phyloP scores from a whole-genome alignment of 2,329 filamentous ascomycete species.

The Fusarium sp. region DNA sequence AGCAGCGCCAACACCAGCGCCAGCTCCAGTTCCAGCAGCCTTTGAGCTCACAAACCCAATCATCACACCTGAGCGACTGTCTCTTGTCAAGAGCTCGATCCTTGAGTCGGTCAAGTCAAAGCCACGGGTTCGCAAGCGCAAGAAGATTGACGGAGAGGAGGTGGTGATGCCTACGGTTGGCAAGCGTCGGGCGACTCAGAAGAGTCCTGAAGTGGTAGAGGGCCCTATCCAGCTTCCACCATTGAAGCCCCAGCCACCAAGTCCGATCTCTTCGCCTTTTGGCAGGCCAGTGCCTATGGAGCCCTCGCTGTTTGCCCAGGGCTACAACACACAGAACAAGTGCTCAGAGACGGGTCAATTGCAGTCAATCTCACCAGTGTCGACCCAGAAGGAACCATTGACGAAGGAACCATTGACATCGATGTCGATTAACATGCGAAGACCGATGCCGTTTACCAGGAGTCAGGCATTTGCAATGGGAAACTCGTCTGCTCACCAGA shows the following conservation, averaged over 20 bases:
- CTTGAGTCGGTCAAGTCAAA: conserved; percentile 62
- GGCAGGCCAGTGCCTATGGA: conserved; percentile 45
- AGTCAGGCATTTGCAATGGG: conserved; percentile 39
- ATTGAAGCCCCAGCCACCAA: conserved; percentile 39
- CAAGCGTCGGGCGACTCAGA: conserved; percentile 28
- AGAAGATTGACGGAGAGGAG: conserved; percentile 56
- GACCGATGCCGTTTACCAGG: conserved; percentile 24
- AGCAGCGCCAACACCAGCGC: not conserved
- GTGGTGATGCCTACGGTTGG: conserved; percentile 40
- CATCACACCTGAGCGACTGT: conserved; percentile 16
- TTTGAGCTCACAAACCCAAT: not conserved
- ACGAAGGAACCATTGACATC: conserved; percentile 39
- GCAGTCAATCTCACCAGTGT: conserved; percentile 27
- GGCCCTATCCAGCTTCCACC: conserved; percentile 43
- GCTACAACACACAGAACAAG: conserved; percentile 14
- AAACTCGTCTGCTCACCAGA: conserved; percentile 28
- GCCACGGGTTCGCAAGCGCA: conserved; percentile 58
- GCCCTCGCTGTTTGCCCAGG: conserved; percentile 21
- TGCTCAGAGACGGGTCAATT: conserved; percentile 31
- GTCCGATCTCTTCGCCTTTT: conserved; percentile 21
- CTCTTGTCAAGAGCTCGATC: conserved; percentile 54
- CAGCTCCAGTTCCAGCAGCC: not conserved
- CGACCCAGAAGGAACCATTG: conserved; percentile 34
- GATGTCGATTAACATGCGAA: conserved; percentile 47
- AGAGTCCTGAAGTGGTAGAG: conserved; percentile 4